These are phyloP conservation scores for Citrullus colocynthis DNA, from an alignment of 306 rosid genomes.

Conservation along the genomic window DNA sequence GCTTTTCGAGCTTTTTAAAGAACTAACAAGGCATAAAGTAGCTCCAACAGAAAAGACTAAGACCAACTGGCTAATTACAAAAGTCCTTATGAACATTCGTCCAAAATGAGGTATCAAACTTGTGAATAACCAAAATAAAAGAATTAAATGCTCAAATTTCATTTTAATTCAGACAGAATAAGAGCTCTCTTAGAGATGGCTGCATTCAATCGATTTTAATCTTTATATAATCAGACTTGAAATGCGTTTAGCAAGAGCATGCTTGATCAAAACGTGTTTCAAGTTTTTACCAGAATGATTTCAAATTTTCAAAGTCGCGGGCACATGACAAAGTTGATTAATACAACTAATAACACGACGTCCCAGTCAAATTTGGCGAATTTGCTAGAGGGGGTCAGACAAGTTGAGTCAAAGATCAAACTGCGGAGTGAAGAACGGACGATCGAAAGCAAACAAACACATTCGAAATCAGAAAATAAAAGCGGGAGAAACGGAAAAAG, in stretches of 20 bases:
- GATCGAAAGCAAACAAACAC: not conserved
- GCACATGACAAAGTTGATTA: not conserved
- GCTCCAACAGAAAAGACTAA: not conserved
- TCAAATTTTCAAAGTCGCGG: not conserved
- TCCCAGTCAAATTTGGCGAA: not conserved
- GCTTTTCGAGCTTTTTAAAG: not conserved
- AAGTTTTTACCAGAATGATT: not conserved
- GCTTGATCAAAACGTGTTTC: not conserved
- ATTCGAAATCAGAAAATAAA: not conserved
- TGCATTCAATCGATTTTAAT: not conserved
- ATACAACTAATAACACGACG: not conserved
- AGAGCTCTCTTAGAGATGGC: not conserved
- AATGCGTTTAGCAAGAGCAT: not conserved
- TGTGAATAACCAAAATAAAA: not conserved
- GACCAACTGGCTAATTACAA: not conserved
- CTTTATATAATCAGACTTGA: not conserved
- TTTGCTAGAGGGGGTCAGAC: not conserved
- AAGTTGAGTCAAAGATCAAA: not conserved
- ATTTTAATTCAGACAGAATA: not conserved
- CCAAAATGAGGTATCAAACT: not conserved
- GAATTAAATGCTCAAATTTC: not conserved
- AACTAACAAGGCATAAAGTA: not conserved
- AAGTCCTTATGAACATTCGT: not conserved
- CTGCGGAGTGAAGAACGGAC: not conserved
- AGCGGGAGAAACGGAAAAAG: not conserved